Percentiles rank a stretch among this genome's conserved stretches.
phyloP scores from a whole-genome alignment of 2,329 filamentous ascomycete species.

The Cercospora zeina region DNA sequence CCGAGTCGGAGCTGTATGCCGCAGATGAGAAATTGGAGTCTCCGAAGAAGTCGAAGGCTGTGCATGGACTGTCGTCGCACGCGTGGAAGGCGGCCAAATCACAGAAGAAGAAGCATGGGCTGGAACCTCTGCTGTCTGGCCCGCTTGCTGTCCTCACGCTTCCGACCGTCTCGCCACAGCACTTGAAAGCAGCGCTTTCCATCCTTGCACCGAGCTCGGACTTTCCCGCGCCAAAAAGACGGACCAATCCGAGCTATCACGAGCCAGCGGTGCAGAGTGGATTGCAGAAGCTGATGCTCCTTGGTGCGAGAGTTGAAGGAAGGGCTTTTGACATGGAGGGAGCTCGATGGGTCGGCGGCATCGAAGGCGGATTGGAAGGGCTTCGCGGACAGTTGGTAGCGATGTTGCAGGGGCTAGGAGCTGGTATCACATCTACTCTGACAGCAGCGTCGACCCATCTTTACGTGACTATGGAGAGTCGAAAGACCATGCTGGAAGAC shows the following conservation, averaged over 20 bases:
- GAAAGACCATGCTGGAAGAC: constrained; percentile 78
- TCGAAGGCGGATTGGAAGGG: constrained; percentile 77
- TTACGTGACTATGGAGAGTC: constrained; percentile 83
- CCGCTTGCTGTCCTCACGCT: constrained; percentile 79
- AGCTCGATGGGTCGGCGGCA: constrained; percentile 69
- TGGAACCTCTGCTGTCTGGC: constrained; percentile 76
- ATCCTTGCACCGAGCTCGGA: constrained; percentile 71
- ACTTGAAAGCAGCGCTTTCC: constrained; percentile 77
- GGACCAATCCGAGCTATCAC: constrained; percentile 76
- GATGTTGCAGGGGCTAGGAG: constrained; percentile 77
- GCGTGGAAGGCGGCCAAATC: constrained; percentile 54
- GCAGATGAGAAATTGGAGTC: constrained; percentile 24
- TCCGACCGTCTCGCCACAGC: constrained; percentile 77
- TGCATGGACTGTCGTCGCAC: constrained; percentile 60
- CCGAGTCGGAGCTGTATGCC: constrained; percentile 21
- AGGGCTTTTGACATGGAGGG: constrained; percentile 77
- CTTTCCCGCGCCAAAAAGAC: constrained; percentile 77
- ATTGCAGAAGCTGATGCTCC: constrained; percentile 79
- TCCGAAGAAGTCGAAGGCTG: constrained; percentile 37
- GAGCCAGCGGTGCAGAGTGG: constrained; percentile 77
- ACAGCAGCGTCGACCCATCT: constrained; percentile 78
- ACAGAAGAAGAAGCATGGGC: constrained; percentile 49
- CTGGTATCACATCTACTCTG: constrained; percentile 73
- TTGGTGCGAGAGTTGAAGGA: constrained; percentile 85
- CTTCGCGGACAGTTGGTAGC: constrained; percentile 77